Evolutionary conservation across 495 filamentous ascomycete genomes (phyloP).

Genomic region (Bathelium albidoporum): DNA sequence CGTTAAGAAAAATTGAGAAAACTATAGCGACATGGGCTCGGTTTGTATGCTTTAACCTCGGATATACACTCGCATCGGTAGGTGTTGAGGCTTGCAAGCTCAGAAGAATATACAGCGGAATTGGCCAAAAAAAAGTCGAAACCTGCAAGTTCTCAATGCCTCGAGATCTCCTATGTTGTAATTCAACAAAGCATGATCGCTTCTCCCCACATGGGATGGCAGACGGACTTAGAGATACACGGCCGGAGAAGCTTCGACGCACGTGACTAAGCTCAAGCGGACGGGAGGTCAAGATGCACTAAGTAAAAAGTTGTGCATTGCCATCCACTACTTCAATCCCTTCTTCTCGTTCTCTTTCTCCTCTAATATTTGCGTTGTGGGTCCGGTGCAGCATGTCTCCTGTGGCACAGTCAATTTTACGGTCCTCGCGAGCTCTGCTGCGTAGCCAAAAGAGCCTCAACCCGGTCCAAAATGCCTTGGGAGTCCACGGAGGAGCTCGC

Average conservation of each 20-base stretch:
- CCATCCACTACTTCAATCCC: conserved; percentile 8
- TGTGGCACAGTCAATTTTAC: conserved; percentile 34
- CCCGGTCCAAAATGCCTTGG: conserved; percentile 48
- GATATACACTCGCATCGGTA: background rate
- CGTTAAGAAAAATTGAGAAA: background rate
- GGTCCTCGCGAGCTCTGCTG: conserved; percentile 30
- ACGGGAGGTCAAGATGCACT: background rate
- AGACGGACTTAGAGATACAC: too few relatives aligned
- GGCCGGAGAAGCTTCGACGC: background rate
- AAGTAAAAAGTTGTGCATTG: conserved; percentile 11
- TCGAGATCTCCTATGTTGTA: too few relatives aligned
- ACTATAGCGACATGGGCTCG: background rate
- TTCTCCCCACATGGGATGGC: too few relatives aligned
- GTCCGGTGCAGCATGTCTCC: conserved; percentile 46
- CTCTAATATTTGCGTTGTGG: conserved; percentile 6
- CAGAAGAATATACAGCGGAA: background rate
- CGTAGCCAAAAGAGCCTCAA: conserved; percentile 22
- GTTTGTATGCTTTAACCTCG: background rate
- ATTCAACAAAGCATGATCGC: too few relatives aligned
- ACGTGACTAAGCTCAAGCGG: background rate
- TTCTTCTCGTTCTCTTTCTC: conserved; percentile 14
- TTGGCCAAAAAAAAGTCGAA: background rate
- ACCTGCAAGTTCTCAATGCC: background rate
- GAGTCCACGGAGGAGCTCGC: conserved; percentile 41
- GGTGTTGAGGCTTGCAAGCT: background rate